Evolutionary conservation across 164 flowering plant species (phyloP).

Genomic region (Vitis vinifera): DNA sequence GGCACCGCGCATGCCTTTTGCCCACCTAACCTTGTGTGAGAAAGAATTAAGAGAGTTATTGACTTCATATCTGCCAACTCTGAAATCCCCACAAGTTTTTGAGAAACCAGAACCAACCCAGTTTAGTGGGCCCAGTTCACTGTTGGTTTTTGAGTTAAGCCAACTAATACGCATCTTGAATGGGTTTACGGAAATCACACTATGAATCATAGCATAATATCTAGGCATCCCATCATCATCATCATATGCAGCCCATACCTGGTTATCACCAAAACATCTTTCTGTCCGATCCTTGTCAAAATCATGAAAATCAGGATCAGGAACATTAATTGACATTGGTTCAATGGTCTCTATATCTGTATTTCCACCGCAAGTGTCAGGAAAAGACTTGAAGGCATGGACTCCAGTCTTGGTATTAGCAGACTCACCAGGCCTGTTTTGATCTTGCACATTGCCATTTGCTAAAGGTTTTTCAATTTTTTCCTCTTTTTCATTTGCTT

Average conservation of each 20-base stretch:
- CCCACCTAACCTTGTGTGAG: conserved; percentile 68
- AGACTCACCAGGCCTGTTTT: conserved; percentile 12
- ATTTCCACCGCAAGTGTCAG: conserved; percentile 12
- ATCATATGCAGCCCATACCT: conserved; percentile 86
- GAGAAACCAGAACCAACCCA: conserved; percentile 70
- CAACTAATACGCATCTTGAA: conserved; percentile 68
- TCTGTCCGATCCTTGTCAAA: conserved; percentile 67
- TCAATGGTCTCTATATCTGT: conserved; percentile 23
- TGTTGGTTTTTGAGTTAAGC: conserved; percentile 65
- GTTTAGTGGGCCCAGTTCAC: conserved; percentile 56
- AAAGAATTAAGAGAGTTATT: conserved; percentile 53
- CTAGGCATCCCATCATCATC: conserved; percentile 85
- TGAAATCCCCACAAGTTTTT: conserved; percentile 76
- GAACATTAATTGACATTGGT: conserved; percentile 49
- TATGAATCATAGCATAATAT: conserved; percentile 63
- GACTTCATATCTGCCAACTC: conserved; percentile 51
- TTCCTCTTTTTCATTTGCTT: conserved; percentile 20
- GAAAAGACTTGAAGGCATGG: conserved; percentile 1
- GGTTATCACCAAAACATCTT: conserved; percentile 55
- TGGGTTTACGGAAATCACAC: conserved; percentile 54
- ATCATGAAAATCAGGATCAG: conserved; percentile 72
- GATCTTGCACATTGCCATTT: conserved; percentile 11
- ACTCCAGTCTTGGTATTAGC: conserved; percentile 16
- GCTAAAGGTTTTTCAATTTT: conserved; percentile 13
- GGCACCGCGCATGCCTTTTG: conserved; percentile 51